Percentiles rank a stretch among this genome's conserved stretches.
These are phyloP conservation scores for Pleurotus sapidus DNA, from an alignment of 768 basidiomycete species.

Conservation along the genomic window DNA sequence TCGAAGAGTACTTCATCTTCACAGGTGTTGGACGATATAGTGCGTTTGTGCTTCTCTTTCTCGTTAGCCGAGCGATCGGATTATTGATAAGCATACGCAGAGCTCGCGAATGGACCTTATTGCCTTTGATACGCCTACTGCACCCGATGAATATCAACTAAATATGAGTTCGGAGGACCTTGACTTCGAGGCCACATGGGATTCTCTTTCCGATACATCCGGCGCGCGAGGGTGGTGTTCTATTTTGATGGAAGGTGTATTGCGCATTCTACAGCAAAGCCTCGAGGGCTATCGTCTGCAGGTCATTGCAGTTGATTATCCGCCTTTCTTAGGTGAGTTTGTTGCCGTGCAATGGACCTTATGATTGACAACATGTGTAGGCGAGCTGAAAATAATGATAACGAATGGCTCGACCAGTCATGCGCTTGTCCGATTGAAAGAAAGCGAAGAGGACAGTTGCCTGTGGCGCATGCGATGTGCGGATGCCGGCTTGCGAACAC, in stretches of 20 bases:
- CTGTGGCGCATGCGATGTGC: slow-evolving; percentile 67
- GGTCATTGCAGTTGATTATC: slow-evolving; percentile 50
- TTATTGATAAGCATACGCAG: slow-evolving; percentile 17
- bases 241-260: slow-evolving; percentile 47
- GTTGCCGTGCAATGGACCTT: slow-evolving; percentile 13
- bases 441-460: slow-evolving; percentile 67
- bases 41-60: background rate
- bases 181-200: slow-evolving; percentile 61
- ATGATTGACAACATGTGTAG: slow-evolving; percentile 27
- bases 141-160: slow-evolving; percentile 37
- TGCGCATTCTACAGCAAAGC: slow-evolving; percentile 47
- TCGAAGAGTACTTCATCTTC: background rate
- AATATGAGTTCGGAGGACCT: slow-evolving; percentile 7
- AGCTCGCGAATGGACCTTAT: slow-evolving; percentile 56
- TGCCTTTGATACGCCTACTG: slow-evolving; percentile 69
- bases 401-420: slow-evolving; percentile 19
- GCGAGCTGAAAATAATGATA: slow-evolving; percentile 64
- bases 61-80: background rate
- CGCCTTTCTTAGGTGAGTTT: slow-evolving; percentile 59
- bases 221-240: slow-evolving; percentile 71
- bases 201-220: slow-evolving; percentile 36
- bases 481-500: slow-evolving; percentile 36
- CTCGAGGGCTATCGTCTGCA: slow-evolving; percentile 38
- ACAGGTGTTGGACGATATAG: slow-evolving; percentile 4
- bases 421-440: slow-evolving; percentile 48